Evolutionary conservation across 129 eudicot species (phyloP), one percentile per base, ranked within the genome.

Genomic region (Artemisia argyi): DNA sequence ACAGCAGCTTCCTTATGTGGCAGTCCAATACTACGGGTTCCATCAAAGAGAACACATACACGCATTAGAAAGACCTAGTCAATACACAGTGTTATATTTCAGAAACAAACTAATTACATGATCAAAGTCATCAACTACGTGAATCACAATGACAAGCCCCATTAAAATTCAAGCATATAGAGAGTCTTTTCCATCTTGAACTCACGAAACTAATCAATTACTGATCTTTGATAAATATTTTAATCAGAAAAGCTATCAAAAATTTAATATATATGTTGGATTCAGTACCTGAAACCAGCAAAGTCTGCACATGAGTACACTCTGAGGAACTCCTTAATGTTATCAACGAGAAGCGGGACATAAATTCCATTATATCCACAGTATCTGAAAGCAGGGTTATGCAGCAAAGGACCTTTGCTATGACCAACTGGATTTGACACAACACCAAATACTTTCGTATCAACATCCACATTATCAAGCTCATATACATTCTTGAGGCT

Each of bases 1-100:
- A 84, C 80, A n/a, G 90, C 97, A 53, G 89, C 80, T 81, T 84
- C 96, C 83, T 91, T 91, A 55, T 91, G 96, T 16, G 97, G 97
- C 62, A 91, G 80, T 65, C 92, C 91, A 58, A 86, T 84, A 75
- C 97, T 91, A 75, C 74, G 69, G 16, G 77, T 72, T 42, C 80
- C 70, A 78, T 61, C 58, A 76, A 63, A 76, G 30, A 71, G 39
- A 73, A 79, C 60, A 53, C 48, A 74, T 46, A 32, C 67, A 54
- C 22, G 60, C 70, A 73, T 78, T 70, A 81, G 76, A 83, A 77
- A 71, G 50, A 72, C 81, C 78, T 79, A 83, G 73, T 75, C 75
- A 68, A 79, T 76, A 72, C 67, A 78, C 65, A 44, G 46, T 51
- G 28, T 54, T 59, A 50, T 39, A 51, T 30, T 78, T 73, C 39